These are phyloP conservation scores for Camellia sinensis DNA, from an alignment of 148 eudicot species.

Conservation along the genomic window DNA sequence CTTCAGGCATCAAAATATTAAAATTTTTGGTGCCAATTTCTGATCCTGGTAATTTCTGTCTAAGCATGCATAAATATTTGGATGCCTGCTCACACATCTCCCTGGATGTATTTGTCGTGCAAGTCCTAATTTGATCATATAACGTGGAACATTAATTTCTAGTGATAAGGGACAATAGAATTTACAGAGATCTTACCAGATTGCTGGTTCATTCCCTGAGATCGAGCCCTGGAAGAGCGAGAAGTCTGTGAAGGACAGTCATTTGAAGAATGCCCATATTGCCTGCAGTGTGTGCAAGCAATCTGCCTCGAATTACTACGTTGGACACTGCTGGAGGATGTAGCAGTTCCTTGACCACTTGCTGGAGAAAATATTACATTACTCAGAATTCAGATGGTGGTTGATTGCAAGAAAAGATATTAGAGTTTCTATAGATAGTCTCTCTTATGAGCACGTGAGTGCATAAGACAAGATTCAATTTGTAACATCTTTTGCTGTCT, in stretches of 20 bases:
- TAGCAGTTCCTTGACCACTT: constrained; percentile 53
- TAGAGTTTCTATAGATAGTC: background rate
- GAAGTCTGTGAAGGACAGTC: constrained; percentile 45
- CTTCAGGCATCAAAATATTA: background rate
- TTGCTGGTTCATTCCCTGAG: constrained; percentile 43
- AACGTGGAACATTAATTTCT: no score
- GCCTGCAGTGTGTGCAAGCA: constrained; percentile 54
- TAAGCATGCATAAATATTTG: background rate
- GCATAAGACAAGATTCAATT: no score
- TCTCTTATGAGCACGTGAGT: no score
- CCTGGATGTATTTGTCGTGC: no score
- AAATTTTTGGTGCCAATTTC: background rate
- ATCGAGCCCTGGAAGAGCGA: constrained; percentile 42
- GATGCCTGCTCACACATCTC: no score
- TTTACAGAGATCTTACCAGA: constrained; percentile 34
- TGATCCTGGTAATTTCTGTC: background rate
- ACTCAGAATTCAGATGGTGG: background rate
- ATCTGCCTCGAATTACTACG: constrained; percentile 45
- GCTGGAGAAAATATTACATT: constrained; percentile 23
- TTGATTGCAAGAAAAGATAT: background rate
- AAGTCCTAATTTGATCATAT: no score
- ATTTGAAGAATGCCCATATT: constrained; percentile 59
- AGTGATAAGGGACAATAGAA: background rate
- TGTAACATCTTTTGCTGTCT: no score
- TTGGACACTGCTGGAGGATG: constrained; percentile 41